Base-by-base conservation (phyloP, 257 asterid genomes). In the Datura wrightii region DNA sequence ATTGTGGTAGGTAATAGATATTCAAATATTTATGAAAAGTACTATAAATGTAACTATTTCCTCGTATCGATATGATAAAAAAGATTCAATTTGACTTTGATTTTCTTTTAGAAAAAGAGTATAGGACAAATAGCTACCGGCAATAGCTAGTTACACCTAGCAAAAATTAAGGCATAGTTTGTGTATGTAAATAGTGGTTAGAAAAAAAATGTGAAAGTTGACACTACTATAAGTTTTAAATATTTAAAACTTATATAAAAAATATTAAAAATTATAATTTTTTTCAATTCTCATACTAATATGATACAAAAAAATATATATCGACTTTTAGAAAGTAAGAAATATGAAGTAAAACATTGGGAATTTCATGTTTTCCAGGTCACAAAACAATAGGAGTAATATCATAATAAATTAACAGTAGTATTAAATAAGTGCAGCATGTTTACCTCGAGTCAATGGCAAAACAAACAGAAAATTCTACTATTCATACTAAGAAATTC, bases 381-480 rank as follows among this genome's bases (percentile, higher is more conserved):
- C 53, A 69, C 15, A 39, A 39, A 16, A 39, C 52, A 42, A 74
- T 70, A 79, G 42, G 31, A 24, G 31, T 24, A 24, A 24, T 56
- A 42, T 19, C 84, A 59, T 59, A 59, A 80, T 58, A 13, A 80
- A 80, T 56, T 67, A 67, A 67, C 37, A 67, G 50, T 67, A 67
- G 31, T 31, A 60, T 80, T 80, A 59, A 59, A 80, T 80, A 58
- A 59, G 31, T 59, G 44, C 84, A 80, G 11, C 24, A 59, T 80
- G 19, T 48, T 19, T 44, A 74, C 81, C 84, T 80, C 84, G 84
- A 80, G 74, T 80, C 84, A 80, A 59, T 80, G 74, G n/a, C 39
- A 42, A 65, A 59, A 48, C 24, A 48, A 74, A 74, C 59, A 74
- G 81, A 74, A 74, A 74, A 5, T 74, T 24, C 6, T 13, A 74